Evolutionary conservation across 2,329 filamentous ascomycete genomes (phyloP).

Genomic region (Sordariomycetes sp.): DNA sequence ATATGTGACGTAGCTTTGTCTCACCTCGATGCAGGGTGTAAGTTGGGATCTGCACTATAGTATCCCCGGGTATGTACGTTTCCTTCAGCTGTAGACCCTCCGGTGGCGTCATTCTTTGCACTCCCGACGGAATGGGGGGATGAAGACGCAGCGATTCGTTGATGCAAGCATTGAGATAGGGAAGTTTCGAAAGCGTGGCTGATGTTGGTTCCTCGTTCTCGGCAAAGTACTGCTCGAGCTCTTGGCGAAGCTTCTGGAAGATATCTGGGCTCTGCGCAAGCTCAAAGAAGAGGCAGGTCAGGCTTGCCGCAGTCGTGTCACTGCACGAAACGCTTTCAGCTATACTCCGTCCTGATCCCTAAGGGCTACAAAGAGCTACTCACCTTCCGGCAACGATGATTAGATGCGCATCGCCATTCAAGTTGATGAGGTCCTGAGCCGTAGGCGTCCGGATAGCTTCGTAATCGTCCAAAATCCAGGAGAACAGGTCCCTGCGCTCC

Average conservation of each 20-base stretch:
- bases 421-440: too few species aligned
- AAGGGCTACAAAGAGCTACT: too few species aligned
- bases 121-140: conserved; percentile 21
- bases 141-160: conserved; percentile 26
- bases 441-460: too few species aligned
- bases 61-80: conserved; percentile 23
- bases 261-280: conserved; percentile 16
- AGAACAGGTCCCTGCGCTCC: too few species aligned
- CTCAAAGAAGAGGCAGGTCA: conserved; percentile 21
- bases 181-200: too few species aligned
- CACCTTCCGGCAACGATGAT: conserved; percentile 17
- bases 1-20: background rate
- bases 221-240: background rate
- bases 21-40: conserved; percentile 6
- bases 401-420: conserved; percentile 14
- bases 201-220: background rate
- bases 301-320: conserved; percentile 24
- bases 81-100: conserved; percentile 23
- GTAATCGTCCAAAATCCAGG: too few species aligned
- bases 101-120: conserved; percentile 22
- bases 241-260: background rate
- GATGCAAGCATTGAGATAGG: conserved; percentile 24
- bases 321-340: conserved; percentile 5
- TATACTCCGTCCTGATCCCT: too few species aligned
- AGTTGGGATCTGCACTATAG: conserved; percentile 19